These are phyloP conservation scores for Phlegmacium glaucopus DNA, from an alignment of 768 basidiomycete genomes.

Conservation along the genomic window DNA sequence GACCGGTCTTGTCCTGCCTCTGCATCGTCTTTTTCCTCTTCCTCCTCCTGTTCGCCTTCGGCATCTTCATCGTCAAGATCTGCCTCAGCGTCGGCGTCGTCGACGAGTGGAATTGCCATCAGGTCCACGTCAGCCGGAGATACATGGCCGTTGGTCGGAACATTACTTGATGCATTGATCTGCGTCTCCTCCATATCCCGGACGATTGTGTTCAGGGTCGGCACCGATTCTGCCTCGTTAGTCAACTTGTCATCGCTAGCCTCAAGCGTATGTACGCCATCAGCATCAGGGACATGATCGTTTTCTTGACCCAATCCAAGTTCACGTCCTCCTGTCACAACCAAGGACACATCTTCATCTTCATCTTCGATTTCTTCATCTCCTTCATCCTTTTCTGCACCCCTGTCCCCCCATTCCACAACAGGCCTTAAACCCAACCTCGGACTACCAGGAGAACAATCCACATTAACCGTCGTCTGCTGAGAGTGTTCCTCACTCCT, in stretches of 20 bases:
- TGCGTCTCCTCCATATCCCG: no score
- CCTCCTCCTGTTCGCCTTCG: slow-evolving; percentile 15
- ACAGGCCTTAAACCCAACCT: slow-evolving; percentile 13
- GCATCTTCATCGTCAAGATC: slow-evolving; percentile 16
- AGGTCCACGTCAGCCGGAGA: no score
- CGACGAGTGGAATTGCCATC: slow-evolving; percentile 6
- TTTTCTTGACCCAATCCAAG: no score
- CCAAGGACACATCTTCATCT: no score
- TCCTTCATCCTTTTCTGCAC: slow-evolving; percentile 7
- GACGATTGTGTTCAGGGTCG: no score
- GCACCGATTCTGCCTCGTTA: no score
- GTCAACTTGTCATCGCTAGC: no score
- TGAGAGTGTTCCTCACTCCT: slow-evolving; percentile 3
- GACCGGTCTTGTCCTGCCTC: slow-evolving; percentile 1
- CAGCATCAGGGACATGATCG: no score
- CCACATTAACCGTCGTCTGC: not conserved
- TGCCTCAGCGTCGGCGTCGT: slow-evolving; percentile 19
- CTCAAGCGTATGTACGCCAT: no score
- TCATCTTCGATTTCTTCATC: not conserved
- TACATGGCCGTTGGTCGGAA: no score
- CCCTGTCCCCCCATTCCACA: slow-evolving; percentile 12
- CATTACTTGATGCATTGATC: no score
- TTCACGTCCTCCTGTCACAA: no score
- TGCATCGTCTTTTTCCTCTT: slow-evolving; percentile 7
- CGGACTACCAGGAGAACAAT: not conserved